Evolutionary conservation across 768 basidiomycete genomes (phyloP).

Genomic region (Russula compacta): DNA sequence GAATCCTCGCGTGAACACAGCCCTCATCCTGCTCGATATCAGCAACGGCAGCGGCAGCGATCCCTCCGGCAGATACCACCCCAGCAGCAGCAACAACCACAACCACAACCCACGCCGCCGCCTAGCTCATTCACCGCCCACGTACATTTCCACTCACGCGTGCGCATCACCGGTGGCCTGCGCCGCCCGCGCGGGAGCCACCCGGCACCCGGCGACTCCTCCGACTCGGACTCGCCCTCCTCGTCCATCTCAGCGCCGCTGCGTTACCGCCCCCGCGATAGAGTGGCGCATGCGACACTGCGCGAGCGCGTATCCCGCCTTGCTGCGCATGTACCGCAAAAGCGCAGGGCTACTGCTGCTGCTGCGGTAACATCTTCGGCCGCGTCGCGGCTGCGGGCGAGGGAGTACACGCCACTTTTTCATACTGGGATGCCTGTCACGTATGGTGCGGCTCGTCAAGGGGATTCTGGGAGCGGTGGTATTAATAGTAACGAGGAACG

Average conservation of each 20-base stretch:
- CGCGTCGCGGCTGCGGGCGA: not conserved
- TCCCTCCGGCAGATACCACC: not conserved
- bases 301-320: conserved; percentile 43
- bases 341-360: not conserved
- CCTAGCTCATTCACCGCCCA: conserved; percentile 22
- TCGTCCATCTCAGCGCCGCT: conserved; percentile 80
- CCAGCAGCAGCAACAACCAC: not conserved
- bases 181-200: conserved; percentile 34
- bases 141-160: conserved; percentile 66
- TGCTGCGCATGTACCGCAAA: conserved; percentile 21
- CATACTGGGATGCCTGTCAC: conserved; percentile 13
- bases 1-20: not conserved
- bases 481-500: conserved; percentile 23
- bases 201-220: conserved; percentile 11
- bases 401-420: conserved; percentile 8
- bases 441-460: conserved; percentile 18
- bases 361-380: not conserved
- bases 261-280: conserved; percentile 42
- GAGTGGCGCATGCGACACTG: conserved; percentile 50
- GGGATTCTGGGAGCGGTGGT: conserved; percentile 20
- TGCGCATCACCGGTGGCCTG: conserved; percentile 68
- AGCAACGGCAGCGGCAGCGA: no score
- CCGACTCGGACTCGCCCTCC: conserved; percentile 34
- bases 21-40: not conserved
- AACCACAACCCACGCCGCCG: not conserved